Evolutionary conservation across 2,329 filamentous ascomycete species (phyloP), one percentile per base, ranked within the genome.

Genomic region (Elsinoe australis): DNA sequence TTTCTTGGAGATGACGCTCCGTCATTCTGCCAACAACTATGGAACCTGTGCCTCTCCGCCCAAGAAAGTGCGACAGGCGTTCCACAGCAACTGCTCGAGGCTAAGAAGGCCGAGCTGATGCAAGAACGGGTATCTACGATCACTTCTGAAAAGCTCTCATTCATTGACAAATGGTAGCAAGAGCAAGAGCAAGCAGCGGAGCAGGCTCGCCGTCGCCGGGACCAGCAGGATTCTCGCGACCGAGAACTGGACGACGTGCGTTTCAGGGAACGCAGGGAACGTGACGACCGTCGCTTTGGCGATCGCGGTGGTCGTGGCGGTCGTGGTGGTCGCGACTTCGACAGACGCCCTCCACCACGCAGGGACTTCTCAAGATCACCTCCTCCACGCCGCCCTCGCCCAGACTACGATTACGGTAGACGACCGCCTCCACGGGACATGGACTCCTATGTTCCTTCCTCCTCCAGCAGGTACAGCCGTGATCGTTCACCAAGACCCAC

Each of bases 1-100:
- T 98, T 98, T 60, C 78, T 98, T 56, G 89, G 95, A 60, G 90
- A 94, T 64, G 87, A 96, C 56, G 92, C 88, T 0, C 74, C 87
- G 1, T 68, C 75, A 0, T 98, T 98, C 62, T 95, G 90, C 66
- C 90, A 94, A 63, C 87, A 95, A 54, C 69, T 98, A 9, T 98
- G 92, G 92, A 86, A 82, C 51, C 71, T 98, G 14, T 85, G 90
- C 58, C 70, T 98, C 36, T 95, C 89, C 64, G 92, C 88, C 7
- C 92, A 98, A 66, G 73, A 77, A 32, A 95, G 83, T 63, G 81
- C 87, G 0, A 85, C 92, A 62, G 92, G 92, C 48, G 88, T 98
- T 9, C 90, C 92, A 0, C 90, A 94, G 65, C 89, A 95, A 66
- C 74, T 98, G 33, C 71, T 98, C 2, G 92, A 98, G 64, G 89